phyloP scores from a whole-genome alignment of 768 basidiomycete genomes.

The Mycena pura region DNA sequence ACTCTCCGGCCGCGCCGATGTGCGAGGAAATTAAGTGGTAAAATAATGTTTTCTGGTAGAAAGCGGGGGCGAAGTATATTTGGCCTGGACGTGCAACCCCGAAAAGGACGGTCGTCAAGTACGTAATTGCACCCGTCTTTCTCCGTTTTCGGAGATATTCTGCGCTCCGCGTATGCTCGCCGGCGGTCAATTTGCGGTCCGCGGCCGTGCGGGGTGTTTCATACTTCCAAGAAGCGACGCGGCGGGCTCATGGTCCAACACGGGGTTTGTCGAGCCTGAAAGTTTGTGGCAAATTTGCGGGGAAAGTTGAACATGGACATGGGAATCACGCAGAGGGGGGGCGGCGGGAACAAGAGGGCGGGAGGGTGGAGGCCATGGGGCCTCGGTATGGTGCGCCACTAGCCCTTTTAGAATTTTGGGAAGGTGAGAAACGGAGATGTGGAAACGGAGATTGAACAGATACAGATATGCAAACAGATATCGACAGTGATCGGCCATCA shows the following conservation, averaged over 20 bases:
- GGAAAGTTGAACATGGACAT: too few relatives aligned
- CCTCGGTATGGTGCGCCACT: conserved; percentile 18
- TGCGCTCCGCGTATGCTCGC: neutral
- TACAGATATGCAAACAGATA: conserved; percentile 1
- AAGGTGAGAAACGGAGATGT: conserved; percentile 15
- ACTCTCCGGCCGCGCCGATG: conserved; percentile 19
- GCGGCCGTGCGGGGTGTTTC: conserved; percentile 2
- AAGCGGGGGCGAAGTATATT: conserved; percentile 15
- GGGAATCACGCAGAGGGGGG: too few relatives aligned
- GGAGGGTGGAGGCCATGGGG: too few relatives aligned
- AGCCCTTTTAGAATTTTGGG: conserved; percentile 22
- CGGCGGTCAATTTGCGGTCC: conserved; percentile 16
- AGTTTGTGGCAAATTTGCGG: neutral
- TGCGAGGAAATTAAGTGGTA: conserved; percentile 25
- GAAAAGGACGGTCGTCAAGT: conserved; percentile 13
- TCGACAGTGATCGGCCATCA: conserved; percentile 16
- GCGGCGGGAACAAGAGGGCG: too few relatives aligned
- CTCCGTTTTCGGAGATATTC: conserved; percentile 19
- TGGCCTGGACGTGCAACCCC: conserved; percentile 3
- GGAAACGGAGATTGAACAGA: neutral
- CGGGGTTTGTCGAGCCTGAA: too few relatives aligned
- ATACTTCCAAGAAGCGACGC: neutral
- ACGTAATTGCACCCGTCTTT: conserved; percentile 13
- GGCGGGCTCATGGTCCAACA: too few relatives aligned
- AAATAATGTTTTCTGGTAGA: conserved; percentile 18